These are phyloP conservation scores for Chlorella sp. DNA, from an alignment of 139 green algal genomes.

Conservation along the genomic window DNA sequence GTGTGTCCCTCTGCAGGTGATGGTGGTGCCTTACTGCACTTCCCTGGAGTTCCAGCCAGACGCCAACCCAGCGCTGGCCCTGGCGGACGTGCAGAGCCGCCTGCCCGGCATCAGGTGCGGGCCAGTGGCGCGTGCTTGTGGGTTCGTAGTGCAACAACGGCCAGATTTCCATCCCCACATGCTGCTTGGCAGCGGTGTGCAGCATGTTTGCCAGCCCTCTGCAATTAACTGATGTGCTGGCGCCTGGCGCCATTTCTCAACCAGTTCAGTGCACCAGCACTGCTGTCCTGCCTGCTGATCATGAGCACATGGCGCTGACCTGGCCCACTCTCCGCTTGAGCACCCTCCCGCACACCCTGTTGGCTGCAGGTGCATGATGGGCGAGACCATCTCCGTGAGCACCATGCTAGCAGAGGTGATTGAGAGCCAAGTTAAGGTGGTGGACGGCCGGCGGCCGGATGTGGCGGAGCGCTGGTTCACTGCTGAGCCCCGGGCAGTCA, in stretches of 20 bases:
- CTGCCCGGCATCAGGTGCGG: slow-evolving; percentile 10
- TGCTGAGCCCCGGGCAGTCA: neutral
- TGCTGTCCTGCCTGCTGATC: no score
- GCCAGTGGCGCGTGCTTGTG: neutral
- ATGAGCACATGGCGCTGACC: neutral
- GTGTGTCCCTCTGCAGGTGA: neutral
- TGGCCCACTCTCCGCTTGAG: neutral
- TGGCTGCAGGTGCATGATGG: slow-evolving; percentile 4
- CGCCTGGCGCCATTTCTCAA: no score
- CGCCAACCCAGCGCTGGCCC: neutral
- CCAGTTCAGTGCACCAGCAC: no score
- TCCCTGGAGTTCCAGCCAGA: neutral
- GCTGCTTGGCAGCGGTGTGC: no score
- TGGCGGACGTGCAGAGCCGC: slow-evolving; percentile 5
- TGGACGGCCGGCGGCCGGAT: neutral
- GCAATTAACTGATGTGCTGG: no score
- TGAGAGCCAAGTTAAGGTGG: slow-evolving; percentile 31
- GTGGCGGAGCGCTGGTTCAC: slow-evolving; percentile 9
- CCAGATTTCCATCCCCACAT: no score
- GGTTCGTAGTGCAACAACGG: no score
- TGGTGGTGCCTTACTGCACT: slow-evolving; percentile 1
- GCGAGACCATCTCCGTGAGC: slow-evolving; percentile 1
- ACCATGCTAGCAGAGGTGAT: slow-evolving; percentile 24
- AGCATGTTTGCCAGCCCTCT: no score
- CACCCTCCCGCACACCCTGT: neutral